These are phyloP conservation scores for Pestalotiopsis fici DNA, from an alignment of 2,329 filamentous ascomycete genomes.

Conservation along the genomic window DNA sequence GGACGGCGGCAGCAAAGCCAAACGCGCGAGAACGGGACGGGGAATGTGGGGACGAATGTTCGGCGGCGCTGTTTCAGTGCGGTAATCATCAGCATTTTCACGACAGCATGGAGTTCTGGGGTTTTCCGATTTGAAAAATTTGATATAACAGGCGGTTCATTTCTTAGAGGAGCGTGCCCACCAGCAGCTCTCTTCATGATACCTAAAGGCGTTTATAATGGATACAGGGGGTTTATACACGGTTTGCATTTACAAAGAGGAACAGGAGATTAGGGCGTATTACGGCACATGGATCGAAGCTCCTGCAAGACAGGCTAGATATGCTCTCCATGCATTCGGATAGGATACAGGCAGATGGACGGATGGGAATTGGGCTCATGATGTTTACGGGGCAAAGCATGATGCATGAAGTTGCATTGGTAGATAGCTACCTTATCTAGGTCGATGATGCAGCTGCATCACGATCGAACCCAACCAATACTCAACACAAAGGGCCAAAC, in stretches of 20 bases:
- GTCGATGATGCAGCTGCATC: not conserved
- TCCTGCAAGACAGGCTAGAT: not conserved
- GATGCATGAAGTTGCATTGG: not conserved
- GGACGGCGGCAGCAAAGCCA: slow-evolving; percentile 44
- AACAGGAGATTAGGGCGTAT: not conserved
- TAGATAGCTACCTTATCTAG: not conserved
- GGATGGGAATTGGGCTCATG: not conserved
- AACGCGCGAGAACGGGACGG: slow-evolving; percentile 47
- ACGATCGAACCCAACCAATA: not conserved
- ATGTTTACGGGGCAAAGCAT: not conserved
- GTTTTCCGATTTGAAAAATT: not conserved
- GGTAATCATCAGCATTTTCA: slow-evolving; percentile 17
- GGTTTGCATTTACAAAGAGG: slow-evolving; percentile 6
- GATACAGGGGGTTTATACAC: not conserved
- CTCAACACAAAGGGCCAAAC: not conserved
- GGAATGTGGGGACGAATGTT: slow-evolving; percentile 58
- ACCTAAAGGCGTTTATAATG: slow-evolving; percentile 8
- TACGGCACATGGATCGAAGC: not conserved
- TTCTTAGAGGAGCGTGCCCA: slow-evolving; percentile 3
- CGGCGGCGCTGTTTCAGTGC: slow-evolving; percentile 42
- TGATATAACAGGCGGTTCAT: not conserved
- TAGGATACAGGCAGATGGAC: not conserved
- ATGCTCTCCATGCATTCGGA: not conserved
- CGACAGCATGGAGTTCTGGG: slow-evolving; percentile 13
- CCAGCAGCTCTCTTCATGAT: not conserved